phyloP scores from a whole-genome alignment of 805 yeast genomes.

The Metschnikowia lochheadii region DNA sequence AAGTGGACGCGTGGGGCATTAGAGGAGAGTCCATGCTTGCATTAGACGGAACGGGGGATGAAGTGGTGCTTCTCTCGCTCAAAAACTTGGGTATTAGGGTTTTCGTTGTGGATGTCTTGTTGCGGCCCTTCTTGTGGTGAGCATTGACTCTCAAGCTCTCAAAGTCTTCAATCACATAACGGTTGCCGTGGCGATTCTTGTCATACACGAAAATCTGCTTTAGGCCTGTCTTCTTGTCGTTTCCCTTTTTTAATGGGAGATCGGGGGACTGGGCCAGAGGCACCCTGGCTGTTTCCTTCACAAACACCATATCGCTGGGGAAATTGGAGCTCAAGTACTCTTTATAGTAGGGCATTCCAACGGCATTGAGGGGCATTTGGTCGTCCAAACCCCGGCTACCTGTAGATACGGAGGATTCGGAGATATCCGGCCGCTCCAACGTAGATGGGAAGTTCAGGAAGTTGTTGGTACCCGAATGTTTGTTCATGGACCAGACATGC shows the following conservation, averaged over 20 bases:
- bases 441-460: slow-evolving; percentile 35
- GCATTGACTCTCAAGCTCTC: slow-evolving; percentile 26
- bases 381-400: slow-evolving; percentile 32
- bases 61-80: slow-evolving; percentile 42
- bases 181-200: slow-evolving; percentile 50
- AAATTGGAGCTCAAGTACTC: slow-evolving; percentile 76
- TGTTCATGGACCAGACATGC: slow-evolving; percentile 61
- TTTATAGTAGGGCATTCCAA: slow-evolving; percentile 86
- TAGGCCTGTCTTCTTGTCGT: slow-evolving; percentile 14
- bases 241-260: background rate
- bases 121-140: slow-evolving; percentile 11
- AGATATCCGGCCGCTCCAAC: slow-evolving; percentile 54
- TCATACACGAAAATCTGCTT: slow-evolving; percentile 43
- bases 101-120: slow-evolving; percentile 11
- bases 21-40: slow-evolving; percentile 10
- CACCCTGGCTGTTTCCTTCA: slow-evolving; percentile 55
- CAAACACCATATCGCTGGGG: slow-evolving; percentile 61
- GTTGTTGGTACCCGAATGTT: slow-evolving; percentile 22
- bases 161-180: slow-evolving; percentile 47
- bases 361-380: slow-evolving; percentile 55
- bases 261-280: slow-evolving; percentile 52
- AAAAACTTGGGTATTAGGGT: slow-evolving; percentile 49
- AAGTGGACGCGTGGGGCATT: slow-evolving; percentile 6
- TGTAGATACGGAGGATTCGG: slow-evolving; percentile 22
- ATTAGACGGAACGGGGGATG: slow-evolving; percentile 11